Base-by-base conservation (phyloP, 371 early-diverging fungal species). In the Apophysomyces trapeziformis region DNA sequence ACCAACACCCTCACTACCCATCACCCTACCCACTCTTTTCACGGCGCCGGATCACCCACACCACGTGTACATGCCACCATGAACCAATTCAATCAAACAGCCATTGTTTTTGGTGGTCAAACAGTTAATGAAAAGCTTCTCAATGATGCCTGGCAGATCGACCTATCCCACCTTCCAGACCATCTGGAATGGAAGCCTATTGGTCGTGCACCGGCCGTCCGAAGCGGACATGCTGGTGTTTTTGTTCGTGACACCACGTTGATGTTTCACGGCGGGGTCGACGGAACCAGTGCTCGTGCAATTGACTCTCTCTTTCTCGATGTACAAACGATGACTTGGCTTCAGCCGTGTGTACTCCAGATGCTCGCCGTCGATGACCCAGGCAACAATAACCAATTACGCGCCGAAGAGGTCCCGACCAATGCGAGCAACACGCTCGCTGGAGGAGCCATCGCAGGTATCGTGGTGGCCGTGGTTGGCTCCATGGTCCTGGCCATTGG, bases 141-240 rank as follows among this genome's bases (percentile, higher is more conserved):
- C 4, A 60, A 64, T 21, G 73, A 73, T 47, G 5, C 67, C 7
- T 76, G 76, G 76, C 14, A 57, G 37, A 45, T 76, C 8, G 47
- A 73, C 44, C 57, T 60, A 2, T 46, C 68, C 0, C 32, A 50
- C n/a, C 54, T 50, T 50, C 54, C 54, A 21, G 8, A 16, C 16
- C 54, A 11, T 21, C 21, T 50, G 54, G 54, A 50, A 18, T 50
- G 54, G 54, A n/a, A 50, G 21, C 21, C 21, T 21, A 21, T 50
- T 50, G 54, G 54, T 21, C 54, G 21, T 11, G 54, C 54, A 5
- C 54, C 54, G n/a, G 16, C 54, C 21, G 54, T 26, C 21, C 16
- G 54, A 50, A 50, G 21, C 21, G 54, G 54, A 21, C 54, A 50
- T 50, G 54, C 54, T n/a, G 54, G 21, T 50, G 54, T 50, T 50